A percentile compares a stretch with the other conserved stretches of the same genome.
phyloP scores from a whole-genome alignment of 225 moss, liverwort and hornwort species.

The Bryum argenteum region DNA sequence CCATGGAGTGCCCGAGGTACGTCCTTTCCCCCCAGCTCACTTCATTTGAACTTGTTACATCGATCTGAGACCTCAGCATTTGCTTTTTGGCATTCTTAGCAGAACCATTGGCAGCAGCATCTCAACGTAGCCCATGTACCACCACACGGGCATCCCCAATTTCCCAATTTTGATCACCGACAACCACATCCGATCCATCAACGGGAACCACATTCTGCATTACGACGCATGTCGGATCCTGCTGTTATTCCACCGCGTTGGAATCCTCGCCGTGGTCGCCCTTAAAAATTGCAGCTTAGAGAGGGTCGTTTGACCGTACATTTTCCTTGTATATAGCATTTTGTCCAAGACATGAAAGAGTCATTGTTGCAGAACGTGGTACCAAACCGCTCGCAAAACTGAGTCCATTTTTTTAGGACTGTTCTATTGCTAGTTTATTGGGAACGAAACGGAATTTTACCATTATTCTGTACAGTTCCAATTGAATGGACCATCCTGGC shows the following conservation, averaged over 20 bases:
- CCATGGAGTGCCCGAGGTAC: constrained; percentile 26
- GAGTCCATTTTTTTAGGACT: too few relatives aligned
- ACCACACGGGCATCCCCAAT: constrained; percentile 13
- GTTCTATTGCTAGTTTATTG: too few relatives aligned
- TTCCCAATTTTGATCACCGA: background rate
- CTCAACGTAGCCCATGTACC: constrained; percentile 2
- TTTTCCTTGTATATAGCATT: background rate
- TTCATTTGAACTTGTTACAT: background rate
- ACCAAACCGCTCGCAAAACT: background rate
- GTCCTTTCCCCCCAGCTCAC: background rate
- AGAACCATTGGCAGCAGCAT: constrained; percentile 34
- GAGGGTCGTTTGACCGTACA: constrained; percentile 9
- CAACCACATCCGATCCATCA: background rate
- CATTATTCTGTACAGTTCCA: too few relatives aligned
- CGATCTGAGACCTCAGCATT: background rate
- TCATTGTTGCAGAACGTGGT: background rate
- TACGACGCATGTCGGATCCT: background rate
- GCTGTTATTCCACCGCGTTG: constrained; percentile 12
- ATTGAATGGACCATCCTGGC: too few relatives aligned
- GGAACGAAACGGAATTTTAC: too few relatives aligned
- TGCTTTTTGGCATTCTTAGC: constrained; percentile 7
- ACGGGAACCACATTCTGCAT: background rate
- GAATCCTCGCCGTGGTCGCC: constrained; percentile 5
- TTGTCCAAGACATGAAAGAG: background rate
- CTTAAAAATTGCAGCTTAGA: constrained; percentile 12